phyloP scores from a whole-genome alignment of 352 stramenopile genomes.

The Ophiocytium majus region DNA sequence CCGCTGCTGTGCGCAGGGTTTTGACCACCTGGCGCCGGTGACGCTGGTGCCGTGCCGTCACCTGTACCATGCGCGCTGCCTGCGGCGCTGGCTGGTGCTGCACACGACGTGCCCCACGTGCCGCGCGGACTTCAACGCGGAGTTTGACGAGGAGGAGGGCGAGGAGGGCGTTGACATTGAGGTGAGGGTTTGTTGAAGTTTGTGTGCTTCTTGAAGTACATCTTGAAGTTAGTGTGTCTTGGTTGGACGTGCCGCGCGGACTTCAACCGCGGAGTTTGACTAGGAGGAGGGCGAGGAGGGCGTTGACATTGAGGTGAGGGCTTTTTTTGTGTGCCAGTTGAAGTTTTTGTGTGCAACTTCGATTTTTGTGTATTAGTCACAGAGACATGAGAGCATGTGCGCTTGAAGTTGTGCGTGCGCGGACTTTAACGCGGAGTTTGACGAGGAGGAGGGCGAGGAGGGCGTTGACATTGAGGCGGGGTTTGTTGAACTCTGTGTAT shows the following conservation, averaged over 20 bases:
- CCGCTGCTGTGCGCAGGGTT: neutral
- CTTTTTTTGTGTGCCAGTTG: no score
- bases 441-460: neutral
- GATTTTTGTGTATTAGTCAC: no score
- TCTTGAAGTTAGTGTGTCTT: no score
- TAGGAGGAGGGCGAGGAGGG: neutral
- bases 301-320: neutral
- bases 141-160: neutral
- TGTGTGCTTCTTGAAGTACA: no score
- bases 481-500: neutral
- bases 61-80: neutral
- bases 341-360: no score
- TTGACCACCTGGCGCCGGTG: neutral
- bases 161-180: neutral
- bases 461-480: neutral
- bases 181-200: neutral
- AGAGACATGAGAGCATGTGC: no score
- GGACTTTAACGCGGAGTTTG: constrained; percentile 18
- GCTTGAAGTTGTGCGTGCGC: no score
- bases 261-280: constrained; percentile 20
- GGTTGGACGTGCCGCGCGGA: no score
- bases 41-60: constrained; percentile 3
- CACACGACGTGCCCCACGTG: constrained; percentile 6
- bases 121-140: constrained; percentile 19
- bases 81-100: neutral